Evolutionary conservation across 2,329 filamentous ascomycete genomes (phyloP).

Genomic region (Apiospora rasikravindrae): DNA sequence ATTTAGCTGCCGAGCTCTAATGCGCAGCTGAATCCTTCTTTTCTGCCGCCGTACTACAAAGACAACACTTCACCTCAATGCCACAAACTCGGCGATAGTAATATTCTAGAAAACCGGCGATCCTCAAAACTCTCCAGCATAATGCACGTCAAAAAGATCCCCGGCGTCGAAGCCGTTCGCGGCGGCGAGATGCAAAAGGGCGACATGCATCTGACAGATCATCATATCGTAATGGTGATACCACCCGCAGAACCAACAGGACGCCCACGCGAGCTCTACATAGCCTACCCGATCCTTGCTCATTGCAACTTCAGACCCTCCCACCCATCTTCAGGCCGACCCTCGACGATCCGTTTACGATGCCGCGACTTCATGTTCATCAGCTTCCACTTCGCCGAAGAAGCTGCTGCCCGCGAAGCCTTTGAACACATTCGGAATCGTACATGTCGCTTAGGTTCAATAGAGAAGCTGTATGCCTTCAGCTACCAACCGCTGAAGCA

Average conservation of each 20-base stretch:
- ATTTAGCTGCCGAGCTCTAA: not conserved
- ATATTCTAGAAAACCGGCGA: not conserved
- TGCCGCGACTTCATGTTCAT: conserved; percentile 95
- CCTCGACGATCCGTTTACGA: conserved; percentile 83
- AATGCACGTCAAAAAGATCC: conserved; percentile 51
- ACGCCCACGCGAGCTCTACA: conserved; percentile 75
- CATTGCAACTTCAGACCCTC: conserved; percentile 80
- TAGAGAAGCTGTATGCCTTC: conserved; percentile 93
- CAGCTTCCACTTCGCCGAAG: conserved; percentile 83
- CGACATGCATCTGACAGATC: conserved; percentile 65
- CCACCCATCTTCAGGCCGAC: conserved; percentile 69
- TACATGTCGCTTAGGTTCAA: conserved; percentile 79
- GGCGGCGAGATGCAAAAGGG: conserved; percentile 62
- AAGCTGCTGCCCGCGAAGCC: conserved; percentile 77
- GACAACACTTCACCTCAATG: not conserved
- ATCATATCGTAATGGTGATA: conserved; percentile 56
- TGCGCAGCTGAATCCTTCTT: not conserved
- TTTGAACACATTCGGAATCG: conserved; percentile 85
- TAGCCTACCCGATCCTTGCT: conserved; percentile 91
- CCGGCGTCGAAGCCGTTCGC: conserved; percentile 66
- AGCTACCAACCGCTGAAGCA: conserved; percentile 75
- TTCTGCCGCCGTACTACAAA: conserved; percentile 1
- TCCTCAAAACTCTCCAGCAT: not conserved
- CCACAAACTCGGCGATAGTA: not conserved
- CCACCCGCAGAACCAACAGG: conserved; percentile 28